Evolutionary conservation across 192 early-diverging fungal genomes (phyloP).

Genomic region (Coemansia aciculifera): DNA sequence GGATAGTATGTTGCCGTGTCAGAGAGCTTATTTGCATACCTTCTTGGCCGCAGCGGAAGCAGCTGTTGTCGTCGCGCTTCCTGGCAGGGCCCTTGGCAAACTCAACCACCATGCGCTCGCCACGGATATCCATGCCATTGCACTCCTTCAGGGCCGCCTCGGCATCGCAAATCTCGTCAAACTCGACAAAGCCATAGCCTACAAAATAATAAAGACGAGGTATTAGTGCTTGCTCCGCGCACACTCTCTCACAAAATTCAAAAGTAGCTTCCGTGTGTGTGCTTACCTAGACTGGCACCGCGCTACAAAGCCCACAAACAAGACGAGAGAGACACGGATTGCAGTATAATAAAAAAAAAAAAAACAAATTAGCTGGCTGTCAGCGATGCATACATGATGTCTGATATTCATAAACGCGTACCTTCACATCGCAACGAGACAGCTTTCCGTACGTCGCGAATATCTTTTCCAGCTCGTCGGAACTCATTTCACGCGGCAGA

Average conservation of each 20-base stretch:
- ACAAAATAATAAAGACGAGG: neutral
- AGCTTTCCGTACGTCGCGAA: slow-evolving; percentile 45
- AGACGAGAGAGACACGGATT: neutral
- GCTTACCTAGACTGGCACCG: slow-evolving; percentile 31
- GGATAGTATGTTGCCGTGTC: neutral
- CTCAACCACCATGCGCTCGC: slow-evolving; percentile 48
- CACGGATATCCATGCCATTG: slow-evolving; percentile 34
- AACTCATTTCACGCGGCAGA: slow-evolving; percentile 29
- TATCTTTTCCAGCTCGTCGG: slow-evolving; percentile 29
- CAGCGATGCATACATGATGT: neutral
- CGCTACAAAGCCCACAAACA: slow-evolving; percentile 18
- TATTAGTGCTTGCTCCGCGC: neutral
- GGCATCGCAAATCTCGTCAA: slow-evolving; percentile 10
- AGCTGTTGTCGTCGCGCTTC: slow-evolving; percentile 34
- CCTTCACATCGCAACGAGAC: slow-evolving; percentile 50
- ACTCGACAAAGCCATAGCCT: slow-evolving; percentile 50
- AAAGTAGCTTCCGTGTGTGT: neutral
- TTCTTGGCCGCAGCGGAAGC: slow-evolving; percentile 51
- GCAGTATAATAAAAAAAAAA: neutral
- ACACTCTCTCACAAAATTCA: neutral
- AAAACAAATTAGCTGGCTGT: neutral
- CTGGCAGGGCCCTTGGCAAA: slow-evolving; percentile 34
- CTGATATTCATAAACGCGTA: neutral
- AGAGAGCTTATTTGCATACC: slow-evolving; percentile 17
- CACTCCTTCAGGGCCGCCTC: slow-evolving; percentile 27